These are phyloP conservation scores for Capsicum rhomboideum DNA, from an alignment of 257 asterid genomes.

Conservation along the genomic window DNA sequence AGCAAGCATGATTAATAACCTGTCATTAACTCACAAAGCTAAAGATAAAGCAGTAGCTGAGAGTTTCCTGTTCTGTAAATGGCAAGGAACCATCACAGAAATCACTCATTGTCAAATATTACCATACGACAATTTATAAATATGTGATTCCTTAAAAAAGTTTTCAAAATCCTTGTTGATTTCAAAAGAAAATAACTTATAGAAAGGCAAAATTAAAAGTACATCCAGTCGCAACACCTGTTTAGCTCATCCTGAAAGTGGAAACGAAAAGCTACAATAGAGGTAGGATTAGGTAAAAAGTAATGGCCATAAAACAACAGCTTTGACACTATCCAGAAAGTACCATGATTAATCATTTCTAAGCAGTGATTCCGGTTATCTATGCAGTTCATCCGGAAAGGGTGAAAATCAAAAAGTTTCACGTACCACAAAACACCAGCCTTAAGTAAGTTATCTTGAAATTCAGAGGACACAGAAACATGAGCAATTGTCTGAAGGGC, in stretches of 20 bases:
- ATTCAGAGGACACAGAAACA: slow-evolving; percentile 66
- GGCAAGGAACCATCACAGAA: not conserved
- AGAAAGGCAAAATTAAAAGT: not conserved
- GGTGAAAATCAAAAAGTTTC: slow-evolving; percentile 1
- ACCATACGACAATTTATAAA: not conserved
- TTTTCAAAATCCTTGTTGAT: not conserved
- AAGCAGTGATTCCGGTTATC: not conserved
- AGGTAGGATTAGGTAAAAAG: not conserved
- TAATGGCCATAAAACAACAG: not conserved
- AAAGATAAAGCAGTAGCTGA: not conserved
- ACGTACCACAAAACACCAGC: slow-evolving; percentile 92
- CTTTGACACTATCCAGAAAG: not conserved
- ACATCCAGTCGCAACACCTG: not conserved
- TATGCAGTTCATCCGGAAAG: not conserved
- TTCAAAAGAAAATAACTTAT: not conserved
- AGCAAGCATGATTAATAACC: not conserved
- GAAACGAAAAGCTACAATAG: not conserved
- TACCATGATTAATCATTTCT: not conserved
- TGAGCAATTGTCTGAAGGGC: slow-evolving; percentile 85
- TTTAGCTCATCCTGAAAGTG: not conserved
- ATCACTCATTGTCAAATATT: not conserved
- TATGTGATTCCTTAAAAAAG: not conserved
- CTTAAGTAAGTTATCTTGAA: slow-evolving; percentile 75
- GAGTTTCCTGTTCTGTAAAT: not conserved
- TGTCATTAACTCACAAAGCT: not conserved